A percentile compares a stretch with the other conserved stretches of the same genome.
Evolutionary conservation across 805 yeast species (phyloP).

Genomic region (Grigorovia humatica): DNA sequence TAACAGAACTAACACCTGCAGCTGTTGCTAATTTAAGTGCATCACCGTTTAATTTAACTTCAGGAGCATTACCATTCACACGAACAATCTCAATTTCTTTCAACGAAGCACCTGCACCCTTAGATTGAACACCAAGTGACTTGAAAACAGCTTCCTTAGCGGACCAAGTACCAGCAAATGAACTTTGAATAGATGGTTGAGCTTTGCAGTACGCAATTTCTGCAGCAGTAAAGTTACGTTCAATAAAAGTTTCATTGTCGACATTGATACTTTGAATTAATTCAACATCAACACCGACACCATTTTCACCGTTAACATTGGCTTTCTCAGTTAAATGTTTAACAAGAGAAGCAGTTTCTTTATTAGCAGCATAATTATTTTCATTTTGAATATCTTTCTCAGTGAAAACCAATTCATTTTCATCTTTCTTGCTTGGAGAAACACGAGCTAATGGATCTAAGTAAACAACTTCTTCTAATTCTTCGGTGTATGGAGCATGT

Average conservation of each 20-base stretch:
- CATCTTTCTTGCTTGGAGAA: constrained; percentile 22
- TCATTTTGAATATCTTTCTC: constrained; percentile 41
- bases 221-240: constrained; percentile 76
- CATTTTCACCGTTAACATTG: constrained; percentile 33
- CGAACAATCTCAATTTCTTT: constrained; percentile 81
- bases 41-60: constrained; percentile 62
- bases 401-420: constrained; percentile 37
- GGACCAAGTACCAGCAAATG: constrained; percentile 97
- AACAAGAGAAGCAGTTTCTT: constrained; percentile 56
- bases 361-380: constrained; percentile 31
- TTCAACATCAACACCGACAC: constrained; percentile 96
- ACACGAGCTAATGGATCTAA: constrained; percentile 83
- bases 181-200: constrained; percentile 74
- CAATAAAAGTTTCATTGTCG: constrained; percentile 83
- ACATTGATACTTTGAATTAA: constrained; percentile 69
- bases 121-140: constrained; percentile 76
- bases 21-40: constrained; percentile 65
- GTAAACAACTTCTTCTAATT: constrained; percentile 81
- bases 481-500: constrained; percentile 84
- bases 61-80: constrained; percentile 69
- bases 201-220: constrained; percentile 72
- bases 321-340: constrained; percentile 40
- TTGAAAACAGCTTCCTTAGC: constrained; percentile 99
- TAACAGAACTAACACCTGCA: constrained; percentile 61
- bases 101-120: constrained; percentile 93